Base-by-base conservation (phyloP, 1,284 basidiomycete species). In the Cryptococcus amylolentus region DNA sequence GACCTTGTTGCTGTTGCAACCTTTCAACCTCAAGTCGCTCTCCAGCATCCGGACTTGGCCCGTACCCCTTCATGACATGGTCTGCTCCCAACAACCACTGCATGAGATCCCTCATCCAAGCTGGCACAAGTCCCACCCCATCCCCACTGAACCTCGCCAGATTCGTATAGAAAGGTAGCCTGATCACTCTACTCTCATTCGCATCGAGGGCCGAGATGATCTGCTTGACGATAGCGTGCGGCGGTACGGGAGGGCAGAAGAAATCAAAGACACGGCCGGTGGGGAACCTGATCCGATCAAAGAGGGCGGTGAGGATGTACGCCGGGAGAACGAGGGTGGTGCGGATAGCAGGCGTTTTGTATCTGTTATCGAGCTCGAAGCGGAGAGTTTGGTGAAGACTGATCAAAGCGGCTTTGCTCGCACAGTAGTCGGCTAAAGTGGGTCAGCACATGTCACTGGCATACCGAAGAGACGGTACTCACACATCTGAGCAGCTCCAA, bases 361-460 rank as follows among this genome's bases (percentile, higher is more conserved):
- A 88, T 16, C 88, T 88, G 51, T 86, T 84, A 68, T 93, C 87
- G 16, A 95, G 83, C 72, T 96, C 92, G 64, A 86, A 88, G 43
- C 89, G 83, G 52, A 96, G 80, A 7, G 87, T 86, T 62, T 90
- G 87, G 63, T 92, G 84, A 45, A 95, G 76, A 28, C 83, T 83
- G 20, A 88, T 80, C 20, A 88, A 69, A 9, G 91, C 91, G 9
- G 90, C 89, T 77, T 95, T 96, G 31, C 89, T 90, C 5, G 90
- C 89, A 71, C 82, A 83, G 71, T 95, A 96, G 75, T 94, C 92
- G 68, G 86, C 89, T 91, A 59, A 12, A 55, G 31, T 6, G n/a
- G 28, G 53, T 58, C 26, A 35, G 31, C 31, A 35, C 31, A 35
- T 35, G n/a, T 41, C 43, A 27, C 12, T 41, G 7, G 18, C 54